These are phyloP conservation scores for Hypoxylon sp. DNA, from an alignment of 2,329 filamentous ascomycete genomes.

Conservation along the genomic window DNA sequence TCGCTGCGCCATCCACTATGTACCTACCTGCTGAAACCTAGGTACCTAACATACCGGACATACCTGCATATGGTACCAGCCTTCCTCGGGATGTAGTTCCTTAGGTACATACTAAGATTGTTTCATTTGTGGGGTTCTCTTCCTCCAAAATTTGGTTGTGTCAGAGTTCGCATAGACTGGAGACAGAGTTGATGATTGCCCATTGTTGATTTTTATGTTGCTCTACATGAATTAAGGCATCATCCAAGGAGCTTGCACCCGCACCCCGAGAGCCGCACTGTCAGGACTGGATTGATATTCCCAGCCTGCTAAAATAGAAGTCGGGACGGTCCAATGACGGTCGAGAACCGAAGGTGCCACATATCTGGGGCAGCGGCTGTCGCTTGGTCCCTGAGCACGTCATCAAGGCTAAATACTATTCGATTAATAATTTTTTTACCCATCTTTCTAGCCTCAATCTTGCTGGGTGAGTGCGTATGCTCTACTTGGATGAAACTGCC, in stretches of 20 bases:
- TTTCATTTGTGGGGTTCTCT: background rate
- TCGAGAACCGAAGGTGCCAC: constrained; percentile 36
- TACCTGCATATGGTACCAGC: too few species aligned
- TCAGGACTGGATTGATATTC: constrained; percentile 11
- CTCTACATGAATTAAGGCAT: constrained; percentile 32
- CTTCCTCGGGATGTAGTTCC: too few species aligned
- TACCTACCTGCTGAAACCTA: too few species aligned
- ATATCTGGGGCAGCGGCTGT: constrained; percentile 32
- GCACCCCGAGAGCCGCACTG: constrained; percentile 38
- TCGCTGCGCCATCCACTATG: too few species aligned
- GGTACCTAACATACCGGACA: too few species aligned
- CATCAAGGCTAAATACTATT: constrained; percentile 50
- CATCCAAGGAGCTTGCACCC: constrained; percentile 24
- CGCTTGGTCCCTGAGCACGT: constrained; percentile 50
- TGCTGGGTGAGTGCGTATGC: constrained; percentile 11
- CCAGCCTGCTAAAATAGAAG: constrained; percentile 11
- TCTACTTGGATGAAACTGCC: constrained; percentile 16
- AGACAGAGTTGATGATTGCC: background rate
- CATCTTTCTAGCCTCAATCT: constrained; percentile 28
- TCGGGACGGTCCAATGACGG: constrained; percentile 19
- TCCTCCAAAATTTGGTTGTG: background rate
- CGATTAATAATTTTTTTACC: constrained; percentile 36
- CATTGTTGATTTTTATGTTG: background rate
- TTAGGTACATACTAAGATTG: too few species aligned
- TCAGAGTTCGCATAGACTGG: too few species aligned